Evolutionary conservation across 106 monocot genomes (phyloP), one percentile per base, ranked within the genome.

Genomic region (Alisma plantagoaquatica): DNA sequence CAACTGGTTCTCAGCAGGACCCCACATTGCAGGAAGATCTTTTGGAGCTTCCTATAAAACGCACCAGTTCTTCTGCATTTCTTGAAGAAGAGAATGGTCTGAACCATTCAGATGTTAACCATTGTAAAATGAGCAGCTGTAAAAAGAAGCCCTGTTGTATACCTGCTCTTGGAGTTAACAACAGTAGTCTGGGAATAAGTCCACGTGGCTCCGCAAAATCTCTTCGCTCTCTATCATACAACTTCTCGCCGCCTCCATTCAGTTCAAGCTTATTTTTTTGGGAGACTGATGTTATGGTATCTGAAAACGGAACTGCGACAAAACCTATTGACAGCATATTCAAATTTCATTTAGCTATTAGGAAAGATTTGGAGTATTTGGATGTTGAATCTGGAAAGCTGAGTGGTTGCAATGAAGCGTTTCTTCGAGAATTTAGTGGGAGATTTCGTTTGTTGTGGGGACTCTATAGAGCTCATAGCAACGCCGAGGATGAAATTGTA

Each of bases 401-500:
- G 54, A 79, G 79, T 42, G 76, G 77, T 43, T 86, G 79, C 47
- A 64, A 86, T 65, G 90, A 79, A 42, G 49, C 59, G 53, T 70
- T 77, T 57, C 76, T 90, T 29, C 65, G 82, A 47, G 82, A 99
- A 23, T 99, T 99, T 66, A 82, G 62, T 55, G 98, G 98, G 47
- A 70, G 98, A 46, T 99, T 99, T 75, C 90, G 82, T 70, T 63
- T 99, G 24, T 69, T 99, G 45, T 86, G 90, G 85, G 98, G 98
- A 21, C 59, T 99, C 8, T 99, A 99, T 64, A 78, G 74, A 64
- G 90, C 90, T 60, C 98, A 99, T 47, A 99, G 98, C 66, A 99
- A 90, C 79, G 98, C 98, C 42, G 98, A 99, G 59, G 98, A 99
- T 79, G 90, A 90, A 3, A 90, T 99, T 64, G 90, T 99, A 53